These are phyloP conservation scores for Citrus mangshanensis DNA, from an alignment of 345 rosid species.

Conservation along the genomic window DNA sequence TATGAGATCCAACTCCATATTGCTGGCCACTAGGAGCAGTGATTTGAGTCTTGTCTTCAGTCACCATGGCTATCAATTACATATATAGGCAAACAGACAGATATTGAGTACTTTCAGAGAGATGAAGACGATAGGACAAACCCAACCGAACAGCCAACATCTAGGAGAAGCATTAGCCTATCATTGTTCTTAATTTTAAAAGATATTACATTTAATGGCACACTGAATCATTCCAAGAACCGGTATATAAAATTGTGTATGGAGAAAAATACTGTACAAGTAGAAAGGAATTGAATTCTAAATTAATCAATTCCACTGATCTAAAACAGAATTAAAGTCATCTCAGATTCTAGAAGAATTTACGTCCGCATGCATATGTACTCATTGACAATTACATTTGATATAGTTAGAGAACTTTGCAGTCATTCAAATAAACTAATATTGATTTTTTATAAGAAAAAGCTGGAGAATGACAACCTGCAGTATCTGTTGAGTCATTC, in stretches of 20 bases:
- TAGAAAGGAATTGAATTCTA: background rate
- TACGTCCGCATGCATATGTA: background rate
- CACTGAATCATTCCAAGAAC: background rate
- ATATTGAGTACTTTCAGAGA: background rate
- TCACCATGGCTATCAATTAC: background rate
- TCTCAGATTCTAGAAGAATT: background rate
- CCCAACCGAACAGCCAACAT: background rate
- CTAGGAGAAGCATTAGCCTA: background rate
- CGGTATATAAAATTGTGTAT: background rate
- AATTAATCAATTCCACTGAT: background rate
- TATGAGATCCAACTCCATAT: background rate
- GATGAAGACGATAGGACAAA: background rate
- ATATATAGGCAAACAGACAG: background rate
- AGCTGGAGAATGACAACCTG: conserved; percentile 13
- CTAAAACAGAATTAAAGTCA: background rate
- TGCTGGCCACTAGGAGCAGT: background rate
- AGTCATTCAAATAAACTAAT: background rate
- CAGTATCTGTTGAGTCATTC: conserved; percentile 5
- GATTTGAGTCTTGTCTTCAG: background rate
- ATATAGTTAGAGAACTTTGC: background rate
- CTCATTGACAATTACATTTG: background rate
- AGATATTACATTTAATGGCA: background rate
- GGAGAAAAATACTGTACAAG: background rate
- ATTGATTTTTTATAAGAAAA: background rate
- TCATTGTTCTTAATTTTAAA: background rate